phyloP scores from a whole-genome alignment of 208 protist species.

The Trypanosoma grayi region DNA sequence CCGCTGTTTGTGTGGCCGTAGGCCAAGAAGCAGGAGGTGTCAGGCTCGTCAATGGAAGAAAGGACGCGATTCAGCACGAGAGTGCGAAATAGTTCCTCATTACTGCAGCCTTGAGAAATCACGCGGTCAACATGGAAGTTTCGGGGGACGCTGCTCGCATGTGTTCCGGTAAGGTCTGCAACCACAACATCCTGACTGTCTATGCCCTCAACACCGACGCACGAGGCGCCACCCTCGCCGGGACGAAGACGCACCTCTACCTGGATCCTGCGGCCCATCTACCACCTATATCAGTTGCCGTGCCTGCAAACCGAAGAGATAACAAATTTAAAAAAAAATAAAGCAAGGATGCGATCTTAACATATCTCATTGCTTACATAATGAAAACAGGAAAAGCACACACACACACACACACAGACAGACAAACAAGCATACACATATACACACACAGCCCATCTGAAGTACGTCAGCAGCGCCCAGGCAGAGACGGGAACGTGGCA shows the following conservation, averaged over 20 bases:
- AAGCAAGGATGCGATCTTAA: constrained; percentile 11
- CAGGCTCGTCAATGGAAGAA: constrained; percentile 42
- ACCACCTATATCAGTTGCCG: background rate
- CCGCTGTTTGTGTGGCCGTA: constrained; percentile 90
- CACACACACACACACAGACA: too few relatives aligned
- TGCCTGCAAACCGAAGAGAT: constrained; percentile 1
- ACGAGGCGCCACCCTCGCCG: constrained; percentile 24
- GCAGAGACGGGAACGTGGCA: too few relatives aligned
- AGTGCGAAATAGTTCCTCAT: constrained; percentile 61
- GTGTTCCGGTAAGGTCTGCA: constrained; percentile 8
- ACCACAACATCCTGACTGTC: constrained; percentile 14
- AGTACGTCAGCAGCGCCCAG: too few relatives aligned
- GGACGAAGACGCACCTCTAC: constrained; percentile 71
- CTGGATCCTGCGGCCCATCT: constrained; percentile 53
- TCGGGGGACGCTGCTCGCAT: constrained; percentile 12
- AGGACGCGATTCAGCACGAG: constrained; percentile 58
- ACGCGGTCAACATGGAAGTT: constrained; percentile 31
- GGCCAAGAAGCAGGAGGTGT: constrained; percentile 85
- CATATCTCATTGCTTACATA: too few relatives aligned
- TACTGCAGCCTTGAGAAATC: constrained; percentile 39
- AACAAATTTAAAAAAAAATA: constrained; percentile 16
- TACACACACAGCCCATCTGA: too few relatives aligned
- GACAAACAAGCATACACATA: too few relatives aligned
- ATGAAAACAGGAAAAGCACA: too few relatives aligned
- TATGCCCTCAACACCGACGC: constrained; percentile 33